Evolutionary conservation across 306 rosid species (phyloP).

Genomic region (Inga oerstediana): DNA sequence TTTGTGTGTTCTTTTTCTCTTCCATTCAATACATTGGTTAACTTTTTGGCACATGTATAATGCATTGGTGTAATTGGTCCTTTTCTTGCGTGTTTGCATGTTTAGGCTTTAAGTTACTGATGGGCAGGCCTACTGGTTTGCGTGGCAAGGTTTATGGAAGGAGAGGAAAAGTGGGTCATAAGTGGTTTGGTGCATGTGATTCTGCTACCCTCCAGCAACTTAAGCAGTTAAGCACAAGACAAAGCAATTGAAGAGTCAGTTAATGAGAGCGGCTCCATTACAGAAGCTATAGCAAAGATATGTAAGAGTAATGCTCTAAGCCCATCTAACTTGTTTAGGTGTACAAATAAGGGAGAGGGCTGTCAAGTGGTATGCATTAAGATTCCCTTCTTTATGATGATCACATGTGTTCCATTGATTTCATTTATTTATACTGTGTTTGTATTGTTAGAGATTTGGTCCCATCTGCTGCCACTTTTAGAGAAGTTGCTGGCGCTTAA

Average conservation of each 20-base stretch:
- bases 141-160: slow-evolving; percentile 31
- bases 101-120: slow-evolving; percentile 18
- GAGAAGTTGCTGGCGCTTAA: slow-evolving; percentile 71
- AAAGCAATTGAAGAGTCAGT: slow-evolving; percentile 65
- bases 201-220: slow-evolving; percentile 71
- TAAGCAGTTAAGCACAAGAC: slow-evolving; percentile 74
- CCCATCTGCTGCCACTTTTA: slow-evolving; percentile 55
- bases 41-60: neutral
- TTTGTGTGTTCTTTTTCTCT: neutral
- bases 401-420: neutral
- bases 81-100: neutral
- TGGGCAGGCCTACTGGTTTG: slow-evolving; percentile 49
- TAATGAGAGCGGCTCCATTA: slow-evolving; percentile 58
- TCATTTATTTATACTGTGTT: slow-evolving; percentile 32
- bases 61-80: neutral
- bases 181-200: slow-evolving; percentile 44
- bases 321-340: slow-evolving; percentile 55
- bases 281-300: slow-evolving; percentile 73
- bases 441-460: slow-evolving; percentile 55
- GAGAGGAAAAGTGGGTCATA: neutral
- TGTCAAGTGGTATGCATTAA: slow-evolving; percentile 47
- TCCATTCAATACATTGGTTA: neutral
- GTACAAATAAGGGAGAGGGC: slow-evolving; percentile 72
- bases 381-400: neutral
- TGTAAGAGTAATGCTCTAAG: slow-evolving; percentile 64